Evolutionary conservation across 1,284 basidiomycete genomes (phyloP).

Genomic region (Spongiforma sp.): DNA sequence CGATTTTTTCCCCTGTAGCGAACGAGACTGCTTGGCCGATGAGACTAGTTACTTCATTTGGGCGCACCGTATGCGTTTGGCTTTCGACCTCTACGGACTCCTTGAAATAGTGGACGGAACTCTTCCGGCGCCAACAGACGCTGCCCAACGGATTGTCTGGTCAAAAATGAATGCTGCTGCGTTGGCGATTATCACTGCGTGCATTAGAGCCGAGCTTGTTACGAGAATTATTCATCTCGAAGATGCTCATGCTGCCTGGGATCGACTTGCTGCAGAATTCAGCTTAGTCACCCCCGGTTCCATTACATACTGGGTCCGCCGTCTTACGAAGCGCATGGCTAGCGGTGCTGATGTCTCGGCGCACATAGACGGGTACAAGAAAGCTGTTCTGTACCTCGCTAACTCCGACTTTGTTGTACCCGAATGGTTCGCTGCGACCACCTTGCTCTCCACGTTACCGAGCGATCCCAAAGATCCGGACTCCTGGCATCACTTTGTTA

Average conservation of each 20-base stretch:
- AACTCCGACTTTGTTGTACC: background rate
- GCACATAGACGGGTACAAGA: background rate
- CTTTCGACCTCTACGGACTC: background rate
- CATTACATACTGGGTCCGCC: background rate
- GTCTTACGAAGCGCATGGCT: background rate
- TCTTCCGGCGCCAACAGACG: background rate
- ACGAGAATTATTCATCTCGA: background rate
- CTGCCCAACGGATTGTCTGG: background rate
- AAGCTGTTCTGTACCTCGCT: background rate
- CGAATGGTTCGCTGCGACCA: background rate
- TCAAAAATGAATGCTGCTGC: background rate
- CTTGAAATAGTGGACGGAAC: background rate
- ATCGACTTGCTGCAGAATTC: background rate
- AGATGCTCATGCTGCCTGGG: background rate
- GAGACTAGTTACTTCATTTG: background rate
- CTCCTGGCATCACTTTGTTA: background rate
- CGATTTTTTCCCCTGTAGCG: too few species aligned
- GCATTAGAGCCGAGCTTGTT: background rate
- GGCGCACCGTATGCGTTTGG: background rate
- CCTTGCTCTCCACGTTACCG: background rate
- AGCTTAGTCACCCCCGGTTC: background rate
- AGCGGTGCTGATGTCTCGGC: background rate
- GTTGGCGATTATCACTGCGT: background rate
- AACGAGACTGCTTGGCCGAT: background rate
- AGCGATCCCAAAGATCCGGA: background rate